Evolutionary conservation across 805 yeast species (phyloP).

Genomic region (Isabelozyma rhagii): DNA sequence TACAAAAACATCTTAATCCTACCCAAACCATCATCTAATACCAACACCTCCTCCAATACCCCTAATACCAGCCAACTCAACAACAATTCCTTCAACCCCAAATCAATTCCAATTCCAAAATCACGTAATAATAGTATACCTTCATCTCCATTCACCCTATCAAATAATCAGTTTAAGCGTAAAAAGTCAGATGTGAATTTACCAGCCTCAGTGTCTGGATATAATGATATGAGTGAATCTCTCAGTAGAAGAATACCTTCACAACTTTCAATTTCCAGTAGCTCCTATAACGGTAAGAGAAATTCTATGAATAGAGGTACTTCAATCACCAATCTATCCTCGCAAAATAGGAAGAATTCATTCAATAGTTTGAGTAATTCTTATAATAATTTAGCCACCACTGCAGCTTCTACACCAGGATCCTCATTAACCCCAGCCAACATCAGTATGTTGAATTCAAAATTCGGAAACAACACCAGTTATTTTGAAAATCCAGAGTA

Average conservation of each 20-base stretch:
- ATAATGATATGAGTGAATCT: slow-evolving; percentile 14
- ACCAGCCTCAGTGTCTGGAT: slow-evolving; percentile 6
- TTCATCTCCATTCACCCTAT: slow-evolving; percentile 13
- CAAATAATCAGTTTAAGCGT: slow-evolving; percentile 32
- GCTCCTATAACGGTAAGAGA: slow-evolving; percentile 10
- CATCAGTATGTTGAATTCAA: slow-evolving; percentile 18
- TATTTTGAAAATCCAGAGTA: neutral
- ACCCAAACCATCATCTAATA: slow-evolving; percentile 30
- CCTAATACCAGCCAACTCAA: slow-evolving; percentile 9
- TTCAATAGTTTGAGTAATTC: slow-evolving; percentile 4
- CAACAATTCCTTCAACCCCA: slow-evolving; percentile 7
- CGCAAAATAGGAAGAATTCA: slow-evolving; percentile 8
- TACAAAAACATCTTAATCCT: slow-evolving; percentile 38
- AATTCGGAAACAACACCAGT: slow-evolving; percentile 4
- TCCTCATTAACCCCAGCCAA: slow-evolving; percentile 21
- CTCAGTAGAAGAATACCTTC: slow-evolving; percentile 16
- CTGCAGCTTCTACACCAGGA: slow-evolving; percentile 8
- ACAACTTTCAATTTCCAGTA: slow-evolving; percentile 8
- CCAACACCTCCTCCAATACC: slow-evolving; percentile 8
- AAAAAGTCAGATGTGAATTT: slow-evolving; percentile 37
- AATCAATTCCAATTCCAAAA: slow-evolving; percentile 30
- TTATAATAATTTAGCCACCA: slow-evolving; percentile 2
- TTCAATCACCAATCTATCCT: slow-evolving; percentile 10
- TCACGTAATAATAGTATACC: slow-evolving; percentile 17
- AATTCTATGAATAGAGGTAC: slow-evolving; percentile 13